Conservation (phyloP, 129 eudicot species). For the Tagetes erecta region DNA sequence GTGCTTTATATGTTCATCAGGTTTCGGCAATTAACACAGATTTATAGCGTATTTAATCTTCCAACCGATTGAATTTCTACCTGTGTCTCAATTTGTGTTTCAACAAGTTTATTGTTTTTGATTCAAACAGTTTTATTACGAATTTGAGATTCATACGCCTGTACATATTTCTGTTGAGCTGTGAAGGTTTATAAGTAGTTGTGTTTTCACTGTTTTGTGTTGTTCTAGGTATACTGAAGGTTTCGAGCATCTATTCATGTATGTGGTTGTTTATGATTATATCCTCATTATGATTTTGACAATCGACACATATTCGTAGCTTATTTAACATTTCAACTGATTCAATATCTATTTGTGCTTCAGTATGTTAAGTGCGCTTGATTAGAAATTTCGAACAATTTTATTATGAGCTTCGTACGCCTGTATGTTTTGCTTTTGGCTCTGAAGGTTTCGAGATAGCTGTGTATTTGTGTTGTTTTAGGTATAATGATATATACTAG, state of each 20-base stretch:
- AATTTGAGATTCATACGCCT: not conserved
- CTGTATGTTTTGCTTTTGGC: not conserved
- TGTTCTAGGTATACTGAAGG: not conserved
- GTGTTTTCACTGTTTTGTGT: not conserved
- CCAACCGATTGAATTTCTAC: not conserved
- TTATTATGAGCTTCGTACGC: not conserved
- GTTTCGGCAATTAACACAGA: not conserved
- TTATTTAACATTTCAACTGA: not conserved
- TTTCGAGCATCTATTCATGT: conserved; percentile 5
- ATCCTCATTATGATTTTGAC: not conserved
- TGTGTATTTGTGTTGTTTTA: not conserved
- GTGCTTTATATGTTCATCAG: not conserved
- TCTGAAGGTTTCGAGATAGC: not conserved
- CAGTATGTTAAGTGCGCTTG: not conserved
- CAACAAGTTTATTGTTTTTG: not conserved
- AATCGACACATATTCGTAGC: not conserved
- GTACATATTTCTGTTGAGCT: not conserved
- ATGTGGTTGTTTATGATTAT: not conserved
- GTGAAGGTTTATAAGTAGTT: not conserved
- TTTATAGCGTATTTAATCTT: not conserved
- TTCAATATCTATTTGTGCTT: not conserved
- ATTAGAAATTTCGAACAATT: not conserved
- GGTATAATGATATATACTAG: not conserved
- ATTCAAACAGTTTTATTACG: conserved; percentile 1
- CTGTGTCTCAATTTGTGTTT: not conserved